A percentile compares a stretch with the other conserved stretches of the same genome.
Evolutionary conservation across 495 filamentous ascomycete species (phyloP).

Genomic region (Penicillium psychrofluorescens): DNA sequence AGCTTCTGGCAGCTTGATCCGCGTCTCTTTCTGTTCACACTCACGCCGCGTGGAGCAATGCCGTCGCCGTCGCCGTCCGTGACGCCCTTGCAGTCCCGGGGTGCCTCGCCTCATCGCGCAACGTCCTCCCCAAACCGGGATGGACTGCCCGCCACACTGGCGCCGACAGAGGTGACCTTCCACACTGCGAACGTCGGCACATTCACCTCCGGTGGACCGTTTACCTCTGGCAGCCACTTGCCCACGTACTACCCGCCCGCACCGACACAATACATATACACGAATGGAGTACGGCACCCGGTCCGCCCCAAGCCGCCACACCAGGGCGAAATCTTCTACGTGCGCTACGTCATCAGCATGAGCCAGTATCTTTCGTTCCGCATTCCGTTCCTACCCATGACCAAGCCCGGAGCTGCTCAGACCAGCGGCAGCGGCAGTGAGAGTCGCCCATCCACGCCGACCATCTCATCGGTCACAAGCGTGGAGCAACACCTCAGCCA

Average conservation of each 20-base stretch:
- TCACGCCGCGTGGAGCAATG: conserved; percentile 49
- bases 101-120: conserved; percentile 10
- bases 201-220: conserved; percentile 64
- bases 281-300: conserved; percentile 75
- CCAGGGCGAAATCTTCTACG: conserved; percentile 85
- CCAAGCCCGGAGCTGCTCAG: not conserved
- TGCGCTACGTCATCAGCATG: conserved; percentile 74
- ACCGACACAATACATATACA: conserved; percentile 73
- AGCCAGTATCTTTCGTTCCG: conserved; percentile 85
- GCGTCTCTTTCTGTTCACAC: conserved; percentile 78
- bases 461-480: conserved; percentile 17
- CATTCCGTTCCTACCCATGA: conserved; percentile 47
- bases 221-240: conserved; percentile 68
- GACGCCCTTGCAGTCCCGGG: conserved; percentile 47
- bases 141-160: conserved; percentile 16
- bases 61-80: conserved; percentile 46
- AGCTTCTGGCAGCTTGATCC: conserved; percentile 92
- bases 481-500: conserved; percentile 22
- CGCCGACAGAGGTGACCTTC: conserved; percentile 15
- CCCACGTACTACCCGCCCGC: conserved; percentile 87
- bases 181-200: conserved; percentile 42
- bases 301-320: conserved; percentile 81
- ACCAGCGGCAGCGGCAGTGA: not conserved
- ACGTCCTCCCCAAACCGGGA: conserved; percentile 49
- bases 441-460: conserved; percentile 13